Conservation (phyloP, 2,329 filamentous ascomycete species). For the Alternaria gansuensis region DNA sequence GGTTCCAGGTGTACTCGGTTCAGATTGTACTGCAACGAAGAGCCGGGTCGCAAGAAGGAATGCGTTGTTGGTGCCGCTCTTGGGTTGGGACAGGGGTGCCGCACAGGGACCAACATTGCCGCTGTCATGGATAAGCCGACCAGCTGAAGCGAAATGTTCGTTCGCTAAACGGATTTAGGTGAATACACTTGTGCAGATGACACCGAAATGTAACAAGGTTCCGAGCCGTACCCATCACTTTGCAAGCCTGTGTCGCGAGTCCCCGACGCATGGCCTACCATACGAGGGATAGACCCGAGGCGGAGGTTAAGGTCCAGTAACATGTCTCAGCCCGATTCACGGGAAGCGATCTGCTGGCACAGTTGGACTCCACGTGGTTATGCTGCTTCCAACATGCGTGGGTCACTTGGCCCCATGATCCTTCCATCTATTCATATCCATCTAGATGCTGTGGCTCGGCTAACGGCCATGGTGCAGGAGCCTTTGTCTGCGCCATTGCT, state of each 20-base stretch:
- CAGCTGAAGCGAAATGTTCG: not conserved
- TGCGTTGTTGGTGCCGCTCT: not conserved
- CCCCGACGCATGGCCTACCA: conserved; percentile 5
- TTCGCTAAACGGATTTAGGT: not conserved
- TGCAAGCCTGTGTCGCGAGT: not conserved
- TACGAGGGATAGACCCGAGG: conserved; percentile 3
- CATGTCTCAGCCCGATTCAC: conserved; percentile 4
- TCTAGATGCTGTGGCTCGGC: not conserved
- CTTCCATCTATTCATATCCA: conserved; percentile 15
- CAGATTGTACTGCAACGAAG: not conserved
- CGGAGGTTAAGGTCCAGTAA: conserved; percentile 10
- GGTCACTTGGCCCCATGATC: not conserved
- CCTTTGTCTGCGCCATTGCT: conserved; percentile 5
- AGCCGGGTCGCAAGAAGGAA: not conserved
- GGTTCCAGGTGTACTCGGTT: not conserved
- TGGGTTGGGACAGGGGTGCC: not conserved
- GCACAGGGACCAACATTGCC: conserved; percentile 3
- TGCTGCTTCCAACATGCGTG: conserved; percentile 1
- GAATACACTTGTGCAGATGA: not conserved
- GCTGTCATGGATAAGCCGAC: conserved; percentile 5
- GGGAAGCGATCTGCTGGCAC: conserved; percentile 2
- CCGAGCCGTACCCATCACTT: not conserved
- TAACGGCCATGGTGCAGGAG: not conserved
- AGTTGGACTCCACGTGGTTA: conserved; percentile 13
- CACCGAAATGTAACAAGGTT: conserved; percentile 6